Evolutionary conservation across 768 basidiomycete genomes (phyloP).

Genomic region (Dacryopinax primogenitus): DNA sequence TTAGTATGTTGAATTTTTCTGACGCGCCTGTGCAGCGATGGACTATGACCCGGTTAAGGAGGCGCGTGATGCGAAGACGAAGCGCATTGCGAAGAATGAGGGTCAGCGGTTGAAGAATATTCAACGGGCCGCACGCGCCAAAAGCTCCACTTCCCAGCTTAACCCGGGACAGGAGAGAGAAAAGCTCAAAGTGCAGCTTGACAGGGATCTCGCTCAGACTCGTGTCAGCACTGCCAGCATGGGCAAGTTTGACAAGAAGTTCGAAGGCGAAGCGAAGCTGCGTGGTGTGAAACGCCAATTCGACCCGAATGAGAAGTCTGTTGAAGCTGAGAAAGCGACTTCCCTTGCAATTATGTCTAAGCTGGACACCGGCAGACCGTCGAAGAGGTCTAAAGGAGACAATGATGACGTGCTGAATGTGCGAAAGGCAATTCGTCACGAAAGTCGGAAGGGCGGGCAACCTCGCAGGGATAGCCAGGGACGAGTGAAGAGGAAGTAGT

Average conservation of each 20-base stretch:
- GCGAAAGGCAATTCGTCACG: constrained; percentile 73
- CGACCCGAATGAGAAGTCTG: constrained; percentile 61
- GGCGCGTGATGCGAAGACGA: constrained; percentile 68
- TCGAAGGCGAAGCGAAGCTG: constrained; percentile 84
- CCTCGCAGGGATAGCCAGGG: constrained; percentile 28
- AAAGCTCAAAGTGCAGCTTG: constrained; percentile 58
- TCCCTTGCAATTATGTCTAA: constrained; percentile 64
- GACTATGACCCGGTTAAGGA: constrained; percentile 68
- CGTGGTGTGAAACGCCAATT: constrained; percentile 93
- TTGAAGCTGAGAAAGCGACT: constrained; percentile 52
- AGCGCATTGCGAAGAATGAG: constrained; percentile 71
- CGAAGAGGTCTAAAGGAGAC: constrained; percentile 32
- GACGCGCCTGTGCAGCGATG: constrained; percentile 39
- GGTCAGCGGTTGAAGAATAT: constrained; percentile 60
- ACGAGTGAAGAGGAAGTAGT: constrained; percentile 13
- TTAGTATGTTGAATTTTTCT: neutral
- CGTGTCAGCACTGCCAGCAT: constrained; percentile 84
- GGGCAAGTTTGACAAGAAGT: constrained; percentile 77
- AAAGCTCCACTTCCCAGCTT: constrained; percentile 8
- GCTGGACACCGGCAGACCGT: constrained; percentile 45
- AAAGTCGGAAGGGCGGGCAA: constrained; percentile 44
- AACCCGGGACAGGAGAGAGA: constrained; percentile 27
- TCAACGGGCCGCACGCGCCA: constrained; percentile 39
- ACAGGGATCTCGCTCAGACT: constrained; percentile 59
- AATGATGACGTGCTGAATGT: constrained; percentile 55